phyloP scores from a whole-genome alignment of 805 yeast genomes.

The Barnettozyma vustinii region DNA sequence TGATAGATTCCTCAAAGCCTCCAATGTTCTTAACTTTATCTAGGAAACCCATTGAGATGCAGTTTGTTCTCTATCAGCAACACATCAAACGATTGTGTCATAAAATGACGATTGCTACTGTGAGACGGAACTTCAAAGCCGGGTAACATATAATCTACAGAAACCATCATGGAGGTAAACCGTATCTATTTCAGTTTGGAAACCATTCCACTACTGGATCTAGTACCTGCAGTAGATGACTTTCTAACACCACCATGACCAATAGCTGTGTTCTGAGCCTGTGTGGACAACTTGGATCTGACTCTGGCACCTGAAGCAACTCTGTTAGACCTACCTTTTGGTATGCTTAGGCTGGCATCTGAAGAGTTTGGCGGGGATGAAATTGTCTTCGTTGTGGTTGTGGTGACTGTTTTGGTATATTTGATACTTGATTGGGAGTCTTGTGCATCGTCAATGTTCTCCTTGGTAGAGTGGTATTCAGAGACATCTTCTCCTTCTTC shows the following conservation, averaged over 20 bases:
- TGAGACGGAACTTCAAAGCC: neutral
- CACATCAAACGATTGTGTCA: neutral
- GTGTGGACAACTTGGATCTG: conserved; percentile 24
- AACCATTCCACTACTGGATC: conserved; percentile 21
- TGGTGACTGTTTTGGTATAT: conserved; percentile 25
- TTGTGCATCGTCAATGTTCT: conserved; percentile 8
- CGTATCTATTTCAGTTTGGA: conserved; percentile 12
- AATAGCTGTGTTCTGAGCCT: conserved; percentile 15
- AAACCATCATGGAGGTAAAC: neutral
- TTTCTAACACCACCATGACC: conserved; percentile 26
- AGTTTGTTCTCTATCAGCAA: too few species aligned
- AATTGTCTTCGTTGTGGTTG: conserved; percentile 26
- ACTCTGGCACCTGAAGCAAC: conserved; percentile 27
- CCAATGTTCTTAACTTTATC: conserved; percentile 6
- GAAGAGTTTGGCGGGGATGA: conserved; percentile 27
- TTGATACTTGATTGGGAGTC: conserved; percentile 16
- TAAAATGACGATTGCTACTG: neutral
- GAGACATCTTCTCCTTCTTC: conserved; percentile 26
- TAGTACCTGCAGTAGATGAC: conserved; percentile 16
- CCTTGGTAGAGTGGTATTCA: conserved; percentile 19
- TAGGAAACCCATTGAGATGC: conserved; percentile 1
- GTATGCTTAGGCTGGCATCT: conserved; percentile 18
- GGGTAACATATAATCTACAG: neutral
- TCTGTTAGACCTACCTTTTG: conserved; percentile 21
- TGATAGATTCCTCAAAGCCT: neutral